phyloP scores from a whole-genome alignment of 2,329 filamentous ascomycete genomes.

The Aspergillus proliferans region DNA sequence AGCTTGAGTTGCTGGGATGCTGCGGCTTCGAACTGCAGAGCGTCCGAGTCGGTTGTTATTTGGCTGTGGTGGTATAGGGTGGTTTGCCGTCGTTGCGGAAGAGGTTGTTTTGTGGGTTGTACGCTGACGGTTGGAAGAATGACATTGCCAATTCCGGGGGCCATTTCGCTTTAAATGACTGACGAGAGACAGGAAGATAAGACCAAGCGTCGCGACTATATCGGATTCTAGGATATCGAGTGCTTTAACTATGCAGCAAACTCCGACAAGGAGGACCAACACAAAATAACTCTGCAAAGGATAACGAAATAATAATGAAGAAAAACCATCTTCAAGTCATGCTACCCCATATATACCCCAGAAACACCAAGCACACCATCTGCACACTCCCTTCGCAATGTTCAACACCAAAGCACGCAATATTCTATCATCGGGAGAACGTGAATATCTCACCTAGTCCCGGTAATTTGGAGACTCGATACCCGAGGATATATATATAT shows the following conservation, averaged over 20 bases:
- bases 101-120: not conserved
- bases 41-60: slow-evolving; percentile 27
- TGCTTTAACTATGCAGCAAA: not conserved
- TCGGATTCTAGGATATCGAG: not conserved
- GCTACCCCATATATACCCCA: not conserved
- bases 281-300: not conserved
- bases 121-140: not conserved
- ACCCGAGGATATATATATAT: too few species aligned
- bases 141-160: not conserved
- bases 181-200: not conserved
- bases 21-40: slow-evolving; percentile 29
- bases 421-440: slow-evolving; percentile 10
- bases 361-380: not conserved
- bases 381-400: not conserved
- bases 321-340: not conserved
- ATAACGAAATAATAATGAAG: not conserved
- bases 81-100: not conserved
- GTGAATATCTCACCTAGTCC: not conserved
- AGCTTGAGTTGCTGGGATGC: slow-evolving; percentile 26
- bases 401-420: slow-evolving; percentile 13
- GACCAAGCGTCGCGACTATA: not conserved
- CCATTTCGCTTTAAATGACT: not conserved
- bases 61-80: slow-evolving; percentile 25
- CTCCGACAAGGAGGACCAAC: not conserved
- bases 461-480: not conserved